These are phyloP conservation scores for Magnaporthiopsis poae DNA, from an alignment of 2,329 filamentous ascomycete genomes.

Conservation along the genomic window DNA sequence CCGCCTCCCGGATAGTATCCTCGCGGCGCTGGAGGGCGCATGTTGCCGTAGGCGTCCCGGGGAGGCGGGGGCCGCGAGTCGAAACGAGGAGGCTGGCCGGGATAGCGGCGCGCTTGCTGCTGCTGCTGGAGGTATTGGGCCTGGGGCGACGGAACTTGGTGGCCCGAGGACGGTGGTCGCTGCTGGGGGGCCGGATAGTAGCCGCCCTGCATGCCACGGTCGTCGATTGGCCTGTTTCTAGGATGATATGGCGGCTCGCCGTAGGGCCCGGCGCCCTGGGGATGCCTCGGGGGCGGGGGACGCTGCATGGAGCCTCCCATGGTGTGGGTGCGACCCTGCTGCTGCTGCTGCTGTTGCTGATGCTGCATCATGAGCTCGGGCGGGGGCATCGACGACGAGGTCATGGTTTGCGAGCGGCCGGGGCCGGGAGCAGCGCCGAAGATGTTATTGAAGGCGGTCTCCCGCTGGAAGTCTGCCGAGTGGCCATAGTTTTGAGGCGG, in stretches of 20 bases:
- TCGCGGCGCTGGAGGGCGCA: conserved; percentile 42
- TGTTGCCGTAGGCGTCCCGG: conserved; percentile 29
- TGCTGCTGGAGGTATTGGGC: conserved; percentile 39
- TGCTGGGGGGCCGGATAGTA: conserved; percentile 40
- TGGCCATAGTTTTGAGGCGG: conserved; percentile 40
- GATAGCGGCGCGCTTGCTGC: conserved; percentile 36
- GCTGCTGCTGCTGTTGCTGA: conserved; percentile 13
- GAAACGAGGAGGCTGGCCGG: conserved; percentile 21
- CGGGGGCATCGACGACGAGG: conserved; percentile 55
- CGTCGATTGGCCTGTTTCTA: conserved; percentile 33
- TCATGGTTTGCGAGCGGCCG: conserved; percentile 93
- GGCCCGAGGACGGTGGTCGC: conserved; percentile 40
- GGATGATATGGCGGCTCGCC: conserved; percentile 19
- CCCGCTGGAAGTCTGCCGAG: conserved; percentile 58
- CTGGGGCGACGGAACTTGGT: conserved; percentile 33
- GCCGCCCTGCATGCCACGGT: conserved; percentile 20
- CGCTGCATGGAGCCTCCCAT: conserved; percentile 41
- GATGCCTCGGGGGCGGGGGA: conserved; percentile 50
- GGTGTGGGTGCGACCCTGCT: conserved; percentile 62
- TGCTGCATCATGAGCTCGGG: conserved; percentile 42
- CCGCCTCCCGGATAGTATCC: conserved; percentile 46
- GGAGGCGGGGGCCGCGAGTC: conserved; percentile 54
- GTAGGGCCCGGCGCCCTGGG: conserved; percentile 29
- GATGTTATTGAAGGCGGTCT: conserved; percentile 92
- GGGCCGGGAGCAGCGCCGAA: conserved; percentile 80